Conservation (phyloP, 176 grass and related monocot species). For the Raddia guianensis region DNA sequence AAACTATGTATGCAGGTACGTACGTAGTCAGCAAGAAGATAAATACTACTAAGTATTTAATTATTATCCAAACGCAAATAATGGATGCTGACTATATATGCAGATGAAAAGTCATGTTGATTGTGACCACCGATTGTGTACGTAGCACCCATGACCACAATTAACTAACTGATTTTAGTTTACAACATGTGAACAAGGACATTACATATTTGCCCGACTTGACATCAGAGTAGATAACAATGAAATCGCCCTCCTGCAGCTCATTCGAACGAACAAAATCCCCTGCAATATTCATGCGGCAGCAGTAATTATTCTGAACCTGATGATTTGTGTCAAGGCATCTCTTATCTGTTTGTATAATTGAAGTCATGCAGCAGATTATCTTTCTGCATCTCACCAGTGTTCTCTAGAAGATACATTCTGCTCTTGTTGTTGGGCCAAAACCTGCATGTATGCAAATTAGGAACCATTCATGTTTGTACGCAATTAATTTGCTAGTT, state of each 20-base stretch:
- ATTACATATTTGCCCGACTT: slow-evolving; percentile 95
- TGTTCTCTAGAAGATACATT: slow-evolving; percentile 96
- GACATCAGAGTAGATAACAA: slow-evolving; percentile 80
- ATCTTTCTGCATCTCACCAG: slow-evolving; percentile 48
- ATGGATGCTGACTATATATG: slow-evolving; percentile 3
- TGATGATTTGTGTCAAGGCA: background rate
- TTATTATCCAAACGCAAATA: background rate
- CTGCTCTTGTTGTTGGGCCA: slow-evolving; percentile 99
- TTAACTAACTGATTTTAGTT: background rate
- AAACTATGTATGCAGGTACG: background rate
- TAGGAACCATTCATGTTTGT: background rate
- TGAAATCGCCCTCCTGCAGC: slow-evolving; percentile 88
- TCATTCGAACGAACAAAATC: slow-evolving; percentile 81
- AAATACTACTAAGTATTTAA: background rate
- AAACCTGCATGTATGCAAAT: slow-evolving; percentile 57
- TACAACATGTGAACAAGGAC: background rate
- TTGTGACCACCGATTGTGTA: background rate
- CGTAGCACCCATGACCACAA: background rate
- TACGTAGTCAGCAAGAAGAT: background rate
- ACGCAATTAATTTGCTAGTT: background rate
- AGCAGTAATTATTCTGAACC: background rate
- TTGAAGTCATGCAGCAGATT: background rate
- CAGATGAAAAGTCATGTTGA: background rate
- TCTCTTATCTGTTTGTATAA: background rate
- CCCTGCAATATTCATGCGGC: slow-evolving; percentile 41